Base-by-base conservation (phyloP, 2,329 filamentous ascomycete genomes). In the Ophiocordyceps robertsii region DNA sequence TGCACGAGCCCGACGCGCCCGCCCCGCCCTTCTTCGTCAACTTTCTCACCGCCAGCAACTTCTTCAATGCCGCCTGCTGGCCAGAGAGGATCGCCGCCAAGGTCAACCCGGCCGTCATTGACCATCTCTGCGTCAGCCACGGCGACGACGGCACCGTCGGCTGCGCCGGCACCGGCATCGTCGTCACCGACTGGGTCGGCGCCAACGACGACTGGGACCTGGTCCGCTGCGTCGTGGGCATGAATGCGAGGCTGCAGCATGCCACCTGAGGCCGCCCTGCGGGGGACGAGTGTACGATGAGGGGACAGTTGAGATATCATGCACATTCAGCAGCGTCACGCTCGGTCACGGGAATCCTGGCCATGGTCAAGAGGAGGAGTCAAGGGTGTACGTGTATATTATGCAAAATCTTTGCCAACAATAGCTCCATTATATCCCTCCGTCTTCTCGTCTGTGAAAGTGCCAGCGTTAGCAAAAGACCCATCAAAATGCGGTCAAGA, bases 181-280 rank as follows among this genome's bases (percentile, higher is more conserved):
- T 96, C 37, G 82, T 96, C 24, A 92, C 84, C 47, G 92, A 98
- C 62, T 95, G 85, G 85, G 89, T 95, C 40, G 92, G 92, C 3
- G 69, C 80, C 46, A 72, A 80, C 47, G 88, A 82, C 1, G 84
- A 96, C 62, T 98, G 90, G 90, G 88, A 95, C 64, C 63, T 96
- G 43, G 77, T 93, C 31, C 75, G 81, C 49, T 84, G 85, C 61
- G 82, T 95, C 53, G 81, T 96, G 7, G 89, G 85, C 7, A 89
- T 94, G 86, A 98, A 98, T 58, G 76, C 82, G 21, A 82, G 69
- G 47, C 54, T 81, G 46, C 70, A 77, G 54, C 52, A 72, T 42
- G 68, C 64, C 52, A 53, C 59, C 43, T 36, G 33, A 36, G 9
- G 3, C n/a, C 10, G n/a, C 9, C 5, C n/a, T 8, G 10, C n/a